Conservation (phyloP, 2,329 filamentous ascomycete genomes). For the Pezicula neosporulosa region DNA sequence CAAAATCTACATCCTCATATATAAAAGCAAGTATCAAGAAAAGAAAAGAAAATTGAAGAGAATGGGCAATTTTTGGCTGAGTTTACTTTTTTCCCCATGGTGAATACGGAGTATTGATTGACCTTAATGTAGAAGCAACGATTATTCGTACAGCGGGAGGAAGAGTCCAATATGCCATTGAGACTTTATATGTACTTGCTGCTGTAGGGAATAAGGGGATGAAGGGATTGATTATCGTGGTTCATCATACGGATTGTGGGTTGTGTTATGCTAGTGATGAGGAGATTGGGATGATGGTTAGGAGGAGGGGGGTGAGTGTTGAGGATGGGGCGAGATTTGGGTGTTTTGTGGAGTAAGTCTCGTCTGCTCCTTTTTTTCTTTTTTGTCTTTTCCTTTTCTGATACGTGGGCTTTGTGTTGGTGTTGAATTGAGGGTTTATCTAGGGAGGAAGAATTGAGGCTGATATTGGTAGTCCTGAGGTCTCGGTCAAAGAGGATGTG, state of each 20-base stretch:
- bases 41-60: too few relatives aligned
- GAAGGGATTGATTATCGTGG: conserved; percentile 18
- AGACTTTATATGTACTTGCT: conserved; percentile 16
- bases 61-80: too few relatives aligned
- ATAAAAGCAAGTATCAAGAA: too few relatives aligned
- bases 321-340: conserved; percentile 15
- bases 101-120: too few relatives aligned
- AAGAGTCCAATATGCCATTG: conserved; percentile 14
- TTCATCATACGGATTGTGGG: conserved; percentile 21
- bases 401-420: not conserved
- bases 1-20: too few relatives aligned
- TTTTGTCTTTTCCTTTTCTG: not conserved
- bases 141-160: conserved; percentile 20
- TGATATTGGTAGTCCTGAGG: conserved; percentile 10
- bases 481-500: conserved; percentile 20
- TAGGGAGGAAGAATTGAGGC: not conserved
- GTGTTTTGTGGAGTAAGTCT: conserved; percentile 13
- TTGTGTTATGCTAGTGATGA: conserved; percentile 7
- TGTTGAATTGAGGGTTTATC: not conserved
- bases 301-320: not conserved
- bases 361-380: not conserved
- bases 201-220: conserved; percentile 19
- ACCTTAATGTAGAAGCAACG: conserved; percentile 14
- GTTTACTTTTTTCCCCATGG: too few relatives aligned
- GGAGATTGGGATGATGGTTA: conserved; percentile 10